These are phyloP conservation scores for Colletotrichum navitas DNA, from an alignment of 2,329 filamentous ascomycete genomes.

Conservation along the genomic window DNA sequence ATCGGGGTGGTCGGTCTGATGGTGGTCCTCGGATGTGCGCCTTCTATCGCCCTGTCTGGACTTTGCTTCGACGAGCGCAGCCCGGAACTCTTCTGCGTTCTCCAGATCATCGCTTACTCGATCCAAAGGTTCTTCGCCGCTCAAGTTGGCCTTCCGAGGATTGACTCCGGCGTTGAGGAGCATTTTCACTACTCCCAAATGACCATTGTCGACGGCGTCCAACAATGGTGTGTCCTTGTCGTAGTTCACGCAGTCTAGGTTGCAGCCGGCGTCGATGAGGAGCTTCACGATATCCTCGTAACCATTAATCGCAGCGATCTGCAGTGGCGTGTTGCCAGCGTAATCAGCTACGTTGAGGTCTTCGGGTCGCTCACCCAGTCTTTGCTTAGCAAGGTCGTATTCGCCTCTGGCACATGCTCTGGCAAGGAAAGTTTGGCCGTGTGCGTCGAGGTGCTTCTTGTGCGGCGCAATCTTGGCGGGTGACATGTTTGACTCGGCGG, in stretches of 20 bases:
- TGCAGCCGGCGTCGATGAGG: constrained; percentile 85
- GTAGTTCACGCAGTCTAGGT: constrained; percentile 82
- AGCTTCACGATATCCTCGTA: constrained; percentile 89
- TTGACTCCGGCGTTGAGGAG: constrained; percentile 90
- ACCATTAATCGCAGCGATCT: constrained; percentile 91
- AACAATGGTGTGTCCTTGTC: constrained; percentile 94
- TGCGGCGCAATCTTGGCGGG: constrained; percentile 77
- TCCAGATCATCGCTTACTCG: constrained; percentile 81
- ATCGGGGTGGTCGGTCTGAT: constrained; percentile 61
- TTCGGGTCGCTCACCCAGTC: constrained; percentile 83
- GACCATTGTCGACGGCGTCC: constrained; percentile 96
- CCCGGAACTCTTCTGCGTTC: constrained; percentile 83
- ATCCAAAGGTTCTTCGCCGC: constrained; percentile 91
- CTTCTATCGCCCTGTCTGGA: constrained; percentile 67
- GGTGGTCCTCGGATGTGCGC: constrained; percentile 70
- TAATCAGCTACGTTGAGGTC: constrained; percentile 93
- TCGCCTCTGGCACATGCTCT: constrained; percentile 90
- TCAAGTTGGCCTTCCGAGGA: constrained; percentile 89
- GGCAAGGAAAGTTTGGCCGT: constrained; percentile 91
- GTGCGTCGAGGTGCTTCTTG: constrained; percentile 91
- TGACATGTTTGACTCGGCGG: constrained; percentile 72
- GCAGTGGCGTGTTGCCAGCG: constrained; percentile 94
- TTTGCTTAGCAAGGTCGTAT: constrained; percentile 80
- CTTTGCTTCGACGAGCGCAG: constrained; percentile 71
- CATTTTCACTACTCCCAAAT: constrained; percentile 87